Evolutionary conservation across 371 early-diverging fungal genomes (phyloP).

Genomic region (Fennellomyces sp.): DNA sequence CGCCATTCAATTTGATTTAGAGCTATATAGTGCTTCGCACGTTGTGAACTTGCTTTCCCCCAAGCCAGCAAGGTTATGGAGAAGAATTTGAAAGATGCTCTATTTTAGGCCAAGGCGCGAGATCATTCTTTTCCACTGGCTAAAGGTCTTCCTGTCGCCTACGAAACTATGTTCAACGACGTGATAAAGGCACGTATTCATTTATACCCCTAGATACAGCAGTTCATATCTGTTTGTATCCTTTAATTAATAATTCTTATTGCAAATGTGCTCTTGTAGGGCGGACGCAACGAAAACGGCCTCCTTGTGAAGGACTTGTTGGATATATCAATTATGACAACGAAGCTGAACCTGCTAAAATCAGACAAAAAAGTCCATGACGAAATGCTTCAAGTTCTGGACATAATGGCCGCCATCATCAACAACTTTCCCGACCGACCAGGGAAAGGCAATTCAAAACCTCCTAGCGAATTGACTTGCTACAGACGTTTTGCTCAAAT

Average conservation of each 20-base stretch:
- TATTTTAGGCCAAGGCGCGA: not conserved
- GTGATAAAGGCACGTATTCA: constrained; percentile 1
- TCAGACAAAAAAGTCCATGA: not conserved
- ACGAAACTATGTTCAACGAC: not conserved
- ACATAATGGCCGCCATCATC: not conserved
- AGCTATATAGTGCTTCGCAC: not conserved
- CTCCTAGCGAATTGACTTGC: constrained; percentile 3
- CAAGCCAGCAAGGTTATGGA: not conserved
- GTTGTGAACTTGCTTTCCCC: not conserved
- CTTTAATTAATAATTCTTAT: not conserved
- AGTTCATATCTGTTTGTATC: not conserved
- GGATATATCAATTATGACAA: not conserved
- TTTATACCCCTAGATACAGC: not conserved
- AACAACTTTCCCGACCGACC: not conserved
- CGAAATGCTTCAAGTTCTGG: not conserved
- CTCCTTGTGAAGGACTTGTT: not conserved
- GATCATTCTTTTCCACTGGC: not conserved
- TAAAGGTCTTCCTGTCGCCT: not conserved
- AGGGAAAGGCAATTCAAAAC: not conserved
- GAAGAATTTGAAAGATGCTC: not conserved
- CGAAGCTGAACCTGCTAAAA: not conserved
- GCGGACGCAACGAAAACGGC: not conserved
- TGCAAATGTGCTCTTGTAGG: not conserved
- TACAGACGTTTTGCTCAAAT: constrained; percentile 7
- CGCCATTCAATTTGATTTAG: not conserved